Conservation (phyloP, 2,329 filamentous ascomycete genomes). For the Aspergillus costaricaensis region DNA sequence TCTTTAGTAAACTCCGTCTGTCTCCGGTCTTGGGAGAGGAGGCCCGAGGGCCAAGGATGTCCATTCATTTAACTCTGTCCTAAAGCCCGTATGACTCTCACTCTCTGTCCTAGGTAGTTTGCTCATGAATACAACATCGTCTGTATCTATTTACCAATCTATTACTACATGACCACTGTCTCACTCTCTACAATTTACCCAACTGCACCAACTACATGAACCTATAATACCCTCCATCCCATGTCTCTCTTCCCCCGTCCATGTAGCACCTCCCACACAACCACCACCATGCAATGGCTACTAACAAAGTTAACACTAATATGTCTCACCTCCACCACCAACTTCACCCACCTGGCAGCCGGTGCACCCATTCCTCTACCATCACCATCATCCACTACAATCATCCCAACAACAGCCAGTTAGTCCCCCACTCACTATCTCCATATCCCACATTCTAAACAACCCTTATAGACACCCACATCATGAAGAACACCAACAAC, state of each 20-base stretch:
- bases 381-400: too few species aligned
- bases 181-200: not conserved
- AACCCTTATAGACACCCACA: not conserved
- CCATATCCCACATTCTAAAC: not conserved
- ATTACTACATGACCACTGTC: not conserved
- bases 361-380: not conserved
- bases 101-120: not conserved
- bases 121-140: not conserved
- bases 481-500: not conserved
- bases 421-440: not conserved
- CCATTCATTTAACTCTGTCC: not conserved
- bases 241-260: not conserved
- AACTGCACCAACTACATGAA: not conserved
- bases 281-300: slow-evolving; percentile 21
- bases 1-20: not conserved
- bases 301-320: slow-evolving; percentile 12
- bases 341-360: not conserved
- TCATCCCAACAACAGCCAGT: not conserved
- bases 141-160: not conserved
- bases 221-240: not conserved
- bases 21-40: not conserved
- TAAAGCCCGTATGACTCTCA: not conserved
- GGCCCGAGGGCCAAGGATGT: slow-evolving; percentile 1
- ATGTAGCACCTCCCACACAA: slow-evolving; percentile 16
- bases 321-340: not conserved